These are phyloP conservation scores for Diaporthe amygdali DNA, from an alignment of 2,329 filamentous ascomycete species.

Conservation along the genomic window DNA sequence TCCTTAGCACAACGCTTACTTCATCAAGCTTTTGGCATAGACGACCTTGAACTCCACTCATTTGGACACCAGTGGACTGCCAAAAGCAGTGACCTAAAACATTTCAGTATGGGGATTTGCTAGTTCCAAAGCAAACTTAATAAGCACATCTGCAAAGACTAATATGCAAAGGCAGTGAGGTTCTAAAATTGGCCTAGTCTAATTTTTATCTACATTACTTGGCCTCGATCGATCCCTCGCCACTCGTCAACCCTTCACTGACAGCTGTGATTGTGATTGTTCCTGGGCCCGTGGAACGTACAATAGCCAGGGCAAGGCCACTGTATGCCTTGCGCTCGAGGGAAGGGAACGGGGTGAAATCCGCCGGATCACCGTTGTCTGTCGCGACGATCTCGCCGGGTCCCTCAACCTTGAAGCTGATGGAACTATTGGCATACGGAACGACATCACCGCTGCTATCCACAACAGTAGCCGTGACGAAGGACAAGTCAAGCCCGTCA, in stretches of 20 bases:
- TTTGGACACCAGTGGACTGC: no score
- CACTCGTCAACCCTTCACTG: neutral
- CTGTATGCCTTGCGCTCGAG: conserved; percentile 44
- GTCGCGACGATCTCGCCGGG: conserved; percentile 53
- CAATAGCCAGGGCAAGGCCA: conserved; percentile 46
- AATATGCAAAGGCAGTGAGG: neutral
- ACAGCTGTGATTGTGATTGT: neutral
- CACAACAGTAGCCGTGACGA: conserved; percentile 49
- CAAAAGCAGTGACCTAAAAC: no score
- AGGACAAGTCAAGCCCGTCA: conserved; percentile 52
- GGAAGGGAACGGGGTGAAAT: conserved; percentile 48
- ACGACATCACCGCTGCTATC: conserved; percentile 50
- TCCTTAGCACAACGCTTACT: no score
- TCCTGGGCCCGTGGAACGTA: conserved; percentile 34
- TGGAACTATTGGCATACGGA: conserved; percentile 44
- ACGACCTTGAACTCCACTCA: no score
- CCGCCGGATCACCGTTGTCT: conserved; percentile 55
- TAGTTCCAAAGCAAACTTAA: fast-evolving
- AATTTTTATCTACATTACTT: neutral
- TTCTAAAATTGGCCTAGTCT: neutral
- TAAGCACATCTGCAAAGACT: no score
- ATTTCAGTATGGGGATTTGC: no score
- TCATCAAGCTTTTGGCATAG: no score
- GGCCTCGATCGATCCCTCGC: neutral
- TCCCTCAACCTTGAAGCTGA: conserved; percentile 50